phyloP scores from a whole-genome alignment of 2,329 filamentous ascomycete genomes.

The Aureobasidium subglaciale region DNA sequence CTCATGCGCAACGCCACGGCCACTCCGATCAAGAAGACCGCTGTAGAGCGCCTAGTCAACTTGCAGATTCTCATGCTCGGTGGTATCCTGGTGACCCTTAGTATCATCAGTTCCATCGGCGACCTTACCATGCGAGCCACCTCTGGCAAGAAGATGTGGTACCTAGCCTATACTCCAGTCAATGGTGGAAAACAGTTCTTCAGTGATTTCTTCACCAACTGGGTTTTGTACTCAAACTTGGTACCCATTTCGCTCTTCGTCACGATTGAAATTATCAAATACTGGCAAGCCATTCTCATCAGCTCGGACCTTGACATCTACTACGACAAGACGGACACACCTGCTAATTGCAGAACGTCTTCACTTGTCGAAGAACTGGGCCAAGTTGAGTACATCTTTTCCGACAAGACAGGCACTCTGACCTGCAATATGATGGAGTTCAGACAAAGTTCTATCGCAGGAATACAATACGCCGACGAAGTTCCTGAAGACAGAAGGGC shows the following conservation, averaged over 20 bases:
- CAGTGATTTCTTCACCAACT: constrained; percentile 93
- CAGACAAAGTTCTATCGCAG: constrained; percentile 85
- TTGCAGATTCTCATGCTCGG: constrained; percentile 86
- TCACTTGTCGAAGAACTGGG: constrained; percentile 94
- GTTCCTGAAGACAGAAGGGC: constrained; percentile 85
- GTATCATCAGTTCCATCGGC: constrained; percentile 83
- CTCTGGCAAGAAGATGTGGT: constrained; percentile 56
- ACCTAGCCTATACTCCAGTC: constrained; percentile 61
- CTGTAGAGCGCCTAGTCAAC: constrained; percentile 91
- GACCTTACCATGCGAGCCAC: constrained; percentile 73
- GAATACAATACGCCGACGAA: constrained; percentile 87
- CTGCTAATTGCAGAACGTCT: constrained; percentile 90
- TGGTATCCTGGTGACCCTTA: constrained; percentile 72
- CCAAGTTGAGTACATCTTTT: constrained; percentile 98
- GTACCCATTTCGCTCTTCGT: constrained; percentile 98
- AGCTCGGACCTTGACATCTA: constrained; percentile 98
- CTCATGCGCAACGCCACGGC: constrained; percentile 98
- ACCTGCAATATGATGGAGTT: constrained; percentile 99
- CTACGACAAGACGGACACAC: constrained; percentile 89
- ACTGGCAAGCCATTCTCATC: constrained; percentile 95
- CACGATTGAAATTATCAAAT: constrained; percentile 95
- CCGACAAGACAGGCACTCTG: constrained; percentile 92
- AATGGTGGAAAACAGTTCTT: constrained; percentile 76
- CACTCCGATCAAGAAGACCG: constrained; percentile 93
- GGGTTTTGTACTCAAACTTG: constrained; percentile 93